These are phyloP conservation scores for Aspergillus uvarum DNA, from an alignment of 2,329 filamentous ascomycete species.

Conservation along the genomic window DNA sequence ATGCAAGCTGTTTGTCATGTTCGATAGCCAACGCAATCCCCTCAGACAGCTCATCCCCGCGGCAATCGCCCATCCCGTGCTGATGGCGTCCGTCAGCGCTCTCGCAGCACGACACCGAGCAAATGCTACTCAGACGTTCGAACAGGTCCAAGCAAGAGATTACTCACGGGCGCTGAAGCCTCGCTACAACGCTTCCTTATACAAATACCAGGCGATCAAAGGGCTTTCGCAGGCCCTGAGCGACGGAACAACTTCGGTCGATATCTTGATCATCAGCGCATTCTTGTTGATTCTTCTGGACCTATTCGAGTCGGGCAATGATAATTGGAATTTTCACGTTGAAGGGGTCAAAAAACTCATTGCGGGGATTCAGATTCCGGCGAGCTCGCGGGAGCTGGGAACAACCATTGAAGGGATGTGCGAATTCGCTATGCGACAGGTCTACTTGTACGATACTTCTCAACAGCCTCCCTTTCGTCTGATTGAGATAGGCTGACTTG, in stretches of 20 bases:
- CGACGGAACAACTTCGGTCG: not conserved
- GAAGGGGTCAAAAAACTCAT: constrained; percentile 10
- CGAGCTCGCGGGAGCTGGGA: not conserved
- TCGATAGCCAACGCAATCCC: constrained; percentile 36
- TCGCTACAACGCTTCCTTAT: constrained; percentile 21
- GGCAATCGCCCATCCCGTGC: constrained; percentile 24
- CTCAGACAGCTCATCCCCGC: constrained; percentile 32
- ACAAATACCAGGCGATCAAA: constrained; percentile 23
- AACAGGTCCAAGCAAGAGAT: constrained; percentile 12
- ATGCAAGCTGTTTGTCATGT: constrained; percentile 33
- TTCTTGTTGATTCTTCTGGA: constrained; percentile 23
- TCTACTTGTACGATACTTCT: constrained; percentile 1
- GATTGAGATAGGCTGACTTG: not conserved
- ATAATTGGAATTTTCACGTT: constrained; percentile 20
- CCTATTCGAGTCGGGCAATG: constrained; percentile 20
- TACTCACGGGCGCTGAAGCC: constrained; percentile 7
- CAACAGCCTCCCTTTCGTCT: not conserved
- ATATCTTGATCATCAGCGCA: constrained; percentile 15
- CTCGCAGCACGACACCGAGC: constrained; percentile 34
- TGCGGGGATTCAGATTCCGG: not conserved
- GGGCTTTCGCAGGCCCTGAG: constrained; percentile 13
- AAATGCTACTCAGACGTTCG: constrained; percentile 26
- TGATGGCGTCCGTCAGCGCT: constrained; percentile 31
- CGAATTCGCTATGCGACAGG: constrained; percentile 1
- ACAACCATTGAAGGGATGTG: constrained; percentile 1